Evolutionary conservation across 352 stramenopile genomes (phyloP).

Genomic region (Globisporangium radiosum): DNA sequence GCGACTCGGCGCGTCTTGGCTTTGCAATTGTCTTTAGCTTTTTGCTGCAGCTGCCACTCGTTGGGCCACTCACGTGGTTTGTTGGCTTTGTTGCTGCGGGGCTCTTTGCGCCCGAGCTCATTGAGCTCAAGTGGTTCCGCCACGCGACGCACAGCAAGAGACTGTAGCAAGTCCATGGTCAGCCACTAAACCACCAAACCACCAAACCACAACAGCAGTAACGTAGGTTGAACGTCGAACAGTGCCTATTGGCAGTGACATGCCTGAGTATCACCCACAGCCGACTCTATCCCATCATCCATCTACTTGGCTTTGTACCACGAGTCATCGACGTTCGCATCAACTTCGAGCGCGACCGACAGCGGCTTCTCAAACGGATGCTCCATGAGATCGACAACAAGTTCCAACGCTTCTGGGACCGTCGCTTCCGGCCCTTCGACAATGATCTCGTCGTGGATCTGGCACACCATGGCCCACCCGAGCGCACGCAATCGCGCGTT

Average conservation of each 20-base stretch:
- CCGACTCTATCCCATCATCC: too few species aligned
- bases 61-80: slow-evolving; percentile 70
- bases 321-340: slow-evolving; percentile 94
- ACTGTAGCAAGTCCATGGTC: not conserved
- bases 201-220: not conserved
- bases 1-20: slow-evolving; percentile 58
- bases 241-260: not conserved
- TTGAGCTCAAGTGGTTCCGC: slow-evolving; percentile 83
- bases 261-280: not conserved
- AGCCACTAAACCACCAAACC: not conserved
- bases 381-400: slow-evolving; percentile 95
- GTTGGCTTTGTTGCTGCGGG: slow-evolving; percentile 55
- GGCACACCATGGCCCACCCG: slow-evolving; percentile 97
- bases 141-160: slow-evolving; percentile 13
- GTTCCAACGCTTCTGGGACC: slow-evolving; percentile 85
- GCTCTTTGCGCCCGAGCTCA: slow-evolving; percentile 50
- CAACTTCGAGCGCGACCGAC: slow-evolving; percentile 88
- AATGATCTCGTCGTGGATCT: slow-evolving; percentile 99
- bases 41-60: slow-evolving; percentile 46
- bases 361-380: slow-evolving; percentile 92
- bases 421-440: slow-evolving; percentile 97
- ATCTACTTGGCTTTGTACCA: slow-evolving; percentile 99
- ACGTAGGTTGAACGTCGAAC: not conserved
- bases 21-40: slow-evolving; percentile 61
- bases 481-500: slow-evolving; percentile 89